Conservation (phyloP, 2,329 filamentous ascomycete genomes). For the Arthrocladium fulminans region DNA sequence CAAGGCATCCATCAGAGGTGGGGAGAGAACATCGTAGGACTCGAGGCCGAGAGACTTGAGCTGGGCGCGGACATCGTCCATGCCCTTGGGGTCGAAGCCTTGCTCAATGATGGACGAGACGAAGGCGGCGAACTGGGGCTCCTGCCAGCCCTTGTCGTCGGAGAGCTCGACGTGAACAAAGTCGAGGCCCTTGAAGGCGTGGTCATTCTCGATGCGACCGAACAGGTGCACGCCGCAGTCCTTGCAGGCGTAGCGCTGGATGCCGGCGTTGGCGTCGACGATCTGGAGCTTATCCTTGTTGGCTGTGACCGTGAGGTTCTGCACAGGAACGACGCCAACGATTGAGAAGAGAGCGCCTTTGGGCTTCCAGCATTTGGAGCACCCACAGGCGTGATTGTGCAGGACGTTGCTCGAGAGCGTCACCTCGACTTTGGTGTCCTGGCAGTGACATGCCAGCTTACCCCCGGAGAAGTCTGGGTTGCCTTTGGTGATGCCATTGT, state of each 20-base stretch:
- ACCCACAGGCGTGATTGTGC: slow-evolving; percentile 64
- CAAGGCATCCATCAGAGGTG: slow-evolving; percentile 58
- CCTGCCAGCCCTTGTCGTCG: slow-evolving; percentile 57
- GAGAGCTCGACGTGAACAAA: slow-evolving; percentile 59
- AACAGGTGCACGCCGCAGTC: slow-evolving; percentile 55
- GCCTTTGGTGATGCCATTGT: slow-evolving; percentile 53
- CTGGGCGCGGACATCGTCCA: slow-evolving; percentile 46
- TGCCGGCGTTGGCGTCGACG: slow-evolving; percentile 48
- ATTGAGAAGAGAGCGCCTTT: slow-evolving; percentile 54
- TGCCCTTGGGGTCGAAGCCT: slow-evolving; percentile 49
- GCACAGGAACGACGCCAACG: slow-evolving; percentile 51
- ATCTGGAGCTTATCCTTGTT: slow-evolving; percentile 50
- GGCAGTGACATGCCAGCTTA: slow-evolving; percentile 54
- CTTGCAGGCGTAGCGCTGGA: slow-evolving; percentile 53
- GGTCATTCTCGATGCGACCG: slow-evolving; percentile 56
- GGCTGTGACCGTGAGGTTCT: slow-evolving; percentile 48
- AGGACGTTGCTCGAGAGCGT: slow-evolving; percentile 50
- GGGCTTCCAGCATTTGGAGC: slow-evolving; percentile 66
- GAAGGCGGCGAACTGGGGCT: slow-evolving; percentile 61
- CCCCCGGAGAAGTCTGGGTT: slow-evolving; percentile 49
- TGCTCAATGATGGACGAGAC: slow-evolving; percentile 62
- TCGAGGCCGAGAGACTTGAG: slow-evolving; percentile 49
- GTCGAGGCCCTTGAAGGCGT: slow-evolving; percentile 60
- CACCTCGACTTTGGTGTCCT: slow-evolving; percentile 48
- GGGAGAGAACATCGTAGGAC: slow-evolving; percentile 55